These are phyloP conservation scores for Bruguiera parviflora DNA, from an alignment of 345 rosid species.

Conservation along the genomic window DNA sequence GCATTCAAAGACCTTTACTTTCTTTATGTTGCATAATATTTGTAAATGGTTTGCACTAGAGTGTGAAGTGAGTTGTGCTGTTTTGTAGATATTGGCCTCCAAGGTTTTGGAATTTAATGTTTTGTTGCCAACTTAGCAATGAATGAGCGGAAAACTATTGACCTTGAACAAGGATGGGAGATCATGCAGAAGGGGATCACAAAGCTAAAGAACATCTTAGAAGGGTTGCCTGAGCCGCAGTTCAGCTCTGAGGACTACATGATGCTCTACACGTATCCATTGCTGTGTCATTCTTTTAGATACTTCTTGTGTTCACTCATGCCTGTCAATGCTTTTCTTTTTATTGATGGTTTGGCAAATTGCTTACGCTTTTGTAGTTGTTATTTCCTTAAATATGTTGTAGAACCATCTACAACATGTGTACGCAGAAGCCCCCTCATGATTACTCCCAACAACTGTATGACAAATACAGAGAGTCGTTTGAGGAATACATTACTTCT, in stretches of 20 bases:
- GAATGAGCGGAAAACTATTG: conserved; percentile 70
- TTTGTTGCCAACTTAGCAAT: conserved; percentile 32
- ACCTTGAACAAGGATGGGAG: conserved; percentile 89
- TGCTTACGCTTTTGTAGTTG: background rate
- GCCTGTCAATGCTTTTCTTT: background rate
- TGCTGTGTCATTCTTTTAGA: background rate
- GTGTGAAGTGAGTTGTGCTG: too few relatives aligned
- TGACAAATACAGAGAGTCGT: conserved; percentile 27
- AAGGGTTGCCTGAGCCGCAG: conserved; percentile 32
- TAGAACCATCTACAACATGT: conserved; percentile 39
- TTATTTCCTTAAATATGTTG: background rate
- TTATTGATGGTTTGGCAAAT: background rate
- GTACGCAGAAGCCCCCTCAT: conserved; percentile 37
- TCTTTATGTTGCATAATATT: too few relatives aligned
- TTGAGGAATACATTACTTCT: conserved; percentile 27
- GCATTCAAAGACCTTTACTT: background rate
- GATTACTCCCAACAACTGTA: conserved; percentile 36
- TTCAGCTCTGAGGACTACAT: conserved; percentile 41
- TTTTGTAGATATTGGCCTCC: conserved; percentile 1
- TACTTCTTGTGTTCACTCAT: background rate
- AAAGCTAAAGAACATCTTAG: conserved; percentile 77
- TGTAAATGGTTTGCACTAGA: too few relatives aligned
- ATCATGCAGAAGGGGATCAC: conserved; percentile 76
- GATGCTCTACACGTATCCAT: conserved; percentile 36
- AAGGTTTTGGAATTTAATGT: conserved; percentile 5